Evolutionary conservation across 768 basidiomycete genomes (phyloP).

Genomic region (Rhizopogon sp.): DNA sequence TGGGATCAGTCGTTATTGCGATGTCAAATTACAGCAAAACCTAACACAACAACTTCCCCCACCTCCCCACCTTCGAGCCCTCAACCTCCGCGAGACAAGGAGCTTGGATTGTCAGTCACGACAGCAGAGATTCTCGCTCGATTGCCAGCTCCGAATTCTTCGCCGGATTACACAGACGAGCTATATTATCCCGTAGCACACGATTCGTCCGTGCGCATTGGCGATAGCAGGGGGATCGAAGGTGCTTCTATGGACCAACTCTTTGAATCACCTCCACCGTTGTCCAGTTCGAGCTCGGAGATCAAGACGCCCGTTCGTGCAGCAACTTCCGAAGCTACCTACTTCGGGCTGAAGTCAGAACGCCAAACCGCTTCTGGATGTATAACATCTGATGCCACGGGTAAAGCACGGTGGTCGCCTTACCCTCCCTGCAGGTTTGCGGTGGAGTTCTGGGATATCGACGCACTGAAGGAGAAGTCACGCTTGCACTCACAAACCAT

Average conservation of each 20-base stretch:
- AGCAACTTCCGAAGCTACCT: constrained; percentile 43
- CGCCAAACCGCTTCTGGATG: constrained; percentile 38
- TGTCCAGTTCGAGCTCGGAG: constrained; percentile 13
- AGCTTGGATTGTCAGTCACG: constrained; percentile 58
- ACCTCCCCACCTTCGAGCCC: constrained; percentile 33
- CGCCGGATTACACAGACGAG: constrained; percentile 23
- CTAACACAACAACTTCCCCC: constrained; percentile 9
- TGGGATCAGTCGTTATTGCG: constrained; percentile 75
- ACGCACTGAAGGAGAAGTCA: constrained; percentile 77
- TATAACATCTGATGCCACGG: constrained; percentile 37
- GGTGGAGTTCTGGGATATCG: constrained; percentile 89
- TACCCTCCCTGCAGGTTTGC: constrained; percentile 80
- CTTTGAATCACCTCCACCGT: constrained; percentile 37
- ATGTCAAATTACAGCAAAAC: constrained; percentile 46
- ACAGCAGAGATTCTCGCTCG: constrained; percentile 45
- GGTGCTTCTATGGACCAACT: constrained; percentile 66
- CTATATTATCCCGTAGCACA: constrained; percentile 60
- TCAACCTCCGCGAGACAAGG: constrained; percentile 41
- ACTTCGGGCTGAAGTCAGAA: constrained; percentile 57
- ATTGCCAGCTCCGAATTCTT: constrained; percentile 17
- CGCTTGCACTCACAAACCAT: constrained; percentile 80
- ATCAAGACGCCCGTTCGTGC: constrained; percentile 22
- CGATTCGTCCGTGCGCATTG: constrained; percentile 72
- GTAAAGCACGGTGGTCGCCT: constrained; percentile 54
- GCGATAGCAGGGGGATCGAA: constrained; percentile 55